Conservation (phyloP, 2,329 filamentous ascomycete species). For the Claviceps paspali region DNA sequence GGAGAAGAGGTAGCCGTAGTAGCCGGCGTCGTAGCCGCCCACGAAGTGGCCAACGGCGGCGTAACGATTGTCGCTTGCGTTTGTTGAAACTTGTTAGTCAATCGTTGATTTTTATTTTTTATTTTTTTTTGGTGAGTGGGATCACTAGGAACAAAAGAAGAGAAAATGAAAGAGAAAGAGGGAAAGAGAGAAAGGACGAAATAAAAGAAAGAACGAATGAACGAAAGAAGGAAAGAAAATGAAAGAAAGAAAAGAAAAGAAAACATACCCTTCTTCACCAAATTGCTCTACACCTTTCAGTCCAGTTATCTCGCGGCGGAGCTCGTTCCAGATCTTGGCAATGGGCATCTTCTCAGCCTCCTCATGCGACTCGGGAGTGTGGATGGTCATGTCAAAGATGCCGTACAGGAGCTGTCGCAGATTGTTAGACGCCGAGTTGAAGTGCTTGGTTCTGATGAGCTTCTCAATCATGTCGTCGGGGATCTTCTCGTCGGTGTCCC, state of each 20-base stretch:
- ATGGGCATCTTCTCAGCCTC: constrained; percentile 52
- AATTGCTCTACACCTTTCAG: constrained; percentile 58
- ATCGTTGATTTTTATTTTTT: too few species aligned
- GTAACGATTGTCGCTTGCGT: constrained; percentile 70
- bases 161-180: too few species aligned
- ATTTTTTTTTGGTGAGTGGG: too few species aligned
- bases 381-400: constrained; percentile 71
- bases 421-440: constrained; percentile 68
- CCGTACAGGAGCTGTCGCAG: constrained; percentile 67
- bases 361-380: constrained; percentile 53
- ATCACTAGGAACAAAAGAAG: too few species aligned
- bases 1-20: constrained; percentile 62
- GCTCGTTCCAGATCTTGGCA: constrained; percentile 53
- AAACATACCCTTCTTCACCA: constrained; percentile 37
- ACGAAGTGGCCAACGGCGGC: constrained; percentile 73
- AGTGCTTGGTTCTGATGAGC: constrained; percentile 62
- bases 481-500: constrained; percentile 53
- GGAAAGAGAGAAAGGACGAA: too few species aligned
- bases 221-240: not conserved
- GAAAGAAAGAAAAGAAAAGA: not conserved
- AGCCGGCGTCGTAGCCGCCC: constrained; percentile 72
- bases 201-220: too few species aligned
- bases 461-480: constrained; percentile 60
- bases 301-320: constrained; percentile 56
- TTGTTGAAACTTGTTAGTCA: too few species aligned